These are phyloP conservation scores for Solanum aculeatissimum DNA, from an alignment of 305 asterid genomes.

Conservation along the genomic window DNA sequence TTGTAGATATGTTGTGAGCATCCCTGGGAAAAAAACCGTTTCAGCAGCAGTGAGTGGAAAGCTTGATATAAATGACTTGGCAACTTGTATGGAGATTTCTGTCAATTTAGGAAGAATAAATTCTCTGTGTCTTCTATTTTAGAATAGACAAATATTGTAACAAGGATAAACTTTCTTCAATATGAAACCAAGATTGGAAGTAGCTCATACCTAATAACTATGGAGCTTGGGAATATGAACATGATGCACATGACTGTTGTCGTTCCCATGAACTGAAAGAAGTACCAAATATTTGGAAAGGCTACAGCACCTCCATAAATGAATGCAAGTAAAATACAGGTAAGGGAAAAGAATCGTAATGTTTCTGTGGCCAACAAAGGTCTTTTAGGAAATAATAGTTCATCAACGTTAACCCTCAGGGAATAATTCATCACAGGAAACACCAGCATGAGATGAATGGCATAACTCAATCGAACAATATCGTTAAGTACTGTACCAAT, in stretches of 20 bases:
- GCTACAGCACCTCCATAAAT: slow-evolving; percentile 60
- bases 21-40: slow-evolving; percentile 41
- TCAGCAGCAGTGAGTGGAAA: not conserved
- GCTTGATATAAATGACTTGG: not conserved
- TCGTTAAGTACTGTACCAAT: slow-evolving; percentile 36
- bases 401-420: slow-evolving; percentile 66
- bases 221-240: slow-evolving; percentile 87
- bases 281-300: slow-evolving; percentile 83
- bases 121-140: not conserved
- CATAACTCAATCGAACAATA: slow-evolving; percentile 68
- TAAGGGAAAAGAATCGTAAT: slow-evolving; percentile 42
- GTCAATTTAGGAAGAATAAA: not conserved
- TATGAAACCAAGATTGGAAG: not conserved
- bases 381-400: slow-evolving; percentile 60
- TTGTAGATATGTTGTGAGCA: slow-evolving; percentile 41
- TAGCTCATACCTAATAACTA: slow-evolving; percentile 57
- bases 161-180: not conserved
- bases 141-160: not conserved
- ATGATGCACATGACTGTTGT: slow-evolving; percentile 81
- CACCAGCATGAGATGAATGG: slow-evolving; percentile 93
- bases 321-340: slow-evolving; percentile 39
- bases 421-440: slow-evolving; percentile 96
- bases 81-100: not conserved
- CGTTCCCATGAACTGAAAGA: slow-evolving; percentile 94
- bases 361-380: slow-evolving; percentile 31